Conservation (phyloP, 441 rosid genomes). For the Flueggea neowawraea region DNA sequence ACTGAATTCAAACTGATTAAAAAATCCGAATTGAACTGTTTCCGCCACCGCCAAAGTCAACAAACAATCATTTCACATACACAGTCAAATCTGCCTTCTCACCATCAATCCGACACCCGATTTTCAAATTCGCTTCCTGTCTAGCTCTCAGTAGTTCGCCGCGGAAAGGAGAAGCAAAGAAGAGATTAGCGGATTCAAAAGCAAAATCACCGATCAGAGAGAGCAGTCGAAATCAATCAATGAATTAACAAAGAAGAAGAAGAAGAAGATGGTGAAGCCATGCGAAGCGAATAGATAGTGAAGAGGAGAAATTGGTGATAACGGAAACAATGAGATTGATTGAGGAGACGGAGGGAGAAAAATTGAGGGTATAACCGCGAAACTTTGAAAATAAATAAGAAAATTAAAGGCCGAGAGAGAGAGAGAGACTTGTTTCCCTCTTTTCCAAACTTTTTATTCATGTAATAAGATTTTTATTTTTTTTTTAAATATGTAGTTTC, state of each 20-base stretch:
- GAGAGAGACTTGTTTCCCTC: too few relatives aligned
- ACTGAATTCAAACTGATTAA: not conserved
- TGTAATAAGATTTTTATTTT: too few relatives aligned
- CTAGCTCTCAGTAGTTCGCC: too few relatives aligned
- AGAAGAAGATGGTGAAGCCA: constrained; percentile 8
- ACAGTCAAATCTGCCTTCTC: not conserved
- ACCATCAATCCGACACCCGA: too few relatives aligned
- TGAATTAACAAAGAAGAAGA: not conserved
- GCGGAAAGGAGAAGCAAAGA: too few relatives aligned
- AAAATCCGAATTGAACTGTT: not conserved
- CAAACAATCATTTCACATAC: not conserved
- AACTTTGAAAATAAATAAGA: constrained; percentile 40
- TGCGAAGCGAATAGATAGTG: constrained; percentile 10
- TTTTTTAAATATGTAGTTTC: too few relatives aligned
- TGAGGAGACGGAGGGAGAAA: constrained; percentile 11
- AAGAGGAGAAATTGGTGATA: not conserved
- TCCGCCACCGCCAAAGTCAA: not conserved
- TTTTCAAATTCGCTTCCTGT: too few relatives aligned
- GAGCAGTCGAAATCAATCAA: not conserved
- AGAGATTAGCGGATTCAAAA: too few relatives aligned
- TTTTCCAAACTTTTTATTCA: too few relatives aligned
- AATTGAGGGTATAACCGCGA: constrained; percentile 76
- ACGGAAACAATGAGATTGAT: constrained; percentile 23
- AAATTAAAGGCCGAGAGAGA: too few relatives aligned
- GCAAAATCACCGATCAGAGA: too few relatives aligned